Evolutionary conservation across 768 basidiomycete species (phyloP), one percentile per base, ranked within the genome.

Genomic region (Collybiopsis confluens): DNA sequence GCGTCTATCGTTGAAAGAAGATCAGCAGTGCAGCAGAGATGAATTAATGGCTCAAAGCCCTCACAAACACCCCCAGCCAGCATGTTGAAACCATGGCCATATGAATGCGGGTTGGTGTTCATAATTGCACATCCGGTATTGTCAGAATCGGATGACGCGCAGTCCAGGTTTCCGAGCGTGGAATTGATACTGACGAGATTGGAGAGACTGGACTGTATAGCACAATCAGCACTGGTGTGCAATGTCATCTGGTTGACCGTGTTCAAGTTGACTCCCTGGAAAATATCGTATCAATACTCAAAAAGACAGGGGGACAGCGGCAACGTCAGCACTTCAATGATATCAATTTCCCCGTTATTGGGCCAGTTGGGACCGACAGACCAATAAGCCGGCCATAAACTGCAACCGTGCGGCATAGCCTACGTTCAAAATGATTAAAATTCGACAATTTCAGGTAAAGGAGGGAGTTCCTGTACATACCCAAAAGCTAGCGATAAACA

Each of bases 91-190:
- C 63, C 64, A n/a, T 69, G 59, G 2, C 78, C 78, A 40, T 73
- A 80, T 20, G 68, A 70, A 20, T 64, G 55, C 36, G 63, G 27
- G 47, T 73, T 71, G 1, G 66, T 59, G 61, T 80, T 81, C 0
- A 63, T 58, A 62, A 80, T 77, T 3, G 66, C 74, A 60, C 83
- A 85, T 2, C 82, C 83, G 42, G 69, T 61, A 56, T 85, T 75
- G 48, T 71, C 64, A 8, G 44, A 56, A 2, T 37, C 46, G 1
- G 38, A 43, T 26, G 52, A 44, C 35, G 43, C 41, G 30, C 52
- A 53, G 2, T 53, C 20, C 7, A 53, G 43, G 52, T 53, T 53
- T 4, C 52, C 52, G 8, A 53, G 23, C 5, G 27, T 44, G 43
- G n/a, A 44, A 20, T 52, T 43, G 2, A 9, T 24, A 37, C 38